A percentile compares a stretch with the other conserved stretches of the same genome.
Conservation (phyloP, 2,329 filamentous ascomycete genomes). For the Colletotrichum sp. region DNA sequence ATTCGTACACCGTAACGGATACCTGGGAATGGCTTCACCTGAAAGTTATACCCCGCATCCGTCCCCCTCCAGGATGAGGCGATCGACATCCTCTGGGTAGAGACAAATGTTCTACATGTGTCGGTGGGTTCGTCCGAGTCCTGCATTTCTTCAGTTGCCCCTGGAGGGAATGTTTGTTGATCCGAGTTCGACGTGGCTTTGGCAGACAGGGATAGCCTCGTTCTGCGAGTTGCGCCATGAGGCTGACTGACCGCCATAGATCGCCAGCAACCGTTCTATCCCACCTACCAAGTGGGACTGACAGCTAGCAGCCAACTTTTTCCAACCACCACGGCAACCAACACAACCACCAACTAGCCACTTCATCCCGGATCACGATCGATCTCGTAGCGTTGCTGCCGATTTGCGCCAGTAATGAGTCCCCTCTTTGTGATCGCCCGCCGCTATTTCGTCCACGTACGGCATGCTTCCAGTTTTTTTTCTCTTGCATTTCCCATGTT, state of each 20-base stretch:
- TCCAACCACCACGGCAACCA: neutral
- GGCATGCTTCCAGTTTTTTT: neutral
- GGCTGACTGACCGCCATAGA: slow-evolving; percentile 25
- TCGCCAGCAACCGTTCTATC: slow-evolving; percentile 14
- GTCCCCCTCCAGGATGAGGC: neutral
- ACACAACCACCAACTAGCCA: neutral
- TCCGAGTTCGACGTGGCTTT: slow-evolving; percentile 16
- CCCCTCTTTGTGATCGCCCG: neutral
- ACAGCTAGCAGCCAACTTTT: slow-evolving; percentile 10
- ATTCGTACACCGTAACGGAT: neutral
- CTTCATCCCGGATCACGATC: neutral
- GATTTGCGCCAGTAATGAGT: neutral
- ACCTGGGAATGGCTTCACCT: slow-evolving; percentile 10
- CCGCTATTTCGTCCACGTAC: slow-evolving; percentile 4
- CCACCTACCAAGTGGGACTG: slow-evolving; percentile 13
- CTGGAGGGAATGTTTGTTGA: slow-evolving; percentile 11
- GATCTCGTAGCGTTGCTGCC: neutral
- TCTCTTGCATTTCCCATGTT: neutral
- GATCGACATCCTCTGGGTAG: neutral
- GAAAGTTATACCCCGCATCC: neutral
- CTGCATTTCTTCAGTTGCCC: slow-evolving; percentile 17
- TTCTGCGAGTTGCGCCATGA: slow-evolving; percentile 1
- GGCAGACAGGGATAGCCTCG: slow-evolving; percentile 25
- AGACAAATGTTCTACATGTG: neutral
- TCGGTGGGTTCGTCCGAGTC: neutral